phyloP scores from a whole-genome alignment of 2,329 filamentous ascomycete genomes.

The Fusarium papillatum region DNA sequence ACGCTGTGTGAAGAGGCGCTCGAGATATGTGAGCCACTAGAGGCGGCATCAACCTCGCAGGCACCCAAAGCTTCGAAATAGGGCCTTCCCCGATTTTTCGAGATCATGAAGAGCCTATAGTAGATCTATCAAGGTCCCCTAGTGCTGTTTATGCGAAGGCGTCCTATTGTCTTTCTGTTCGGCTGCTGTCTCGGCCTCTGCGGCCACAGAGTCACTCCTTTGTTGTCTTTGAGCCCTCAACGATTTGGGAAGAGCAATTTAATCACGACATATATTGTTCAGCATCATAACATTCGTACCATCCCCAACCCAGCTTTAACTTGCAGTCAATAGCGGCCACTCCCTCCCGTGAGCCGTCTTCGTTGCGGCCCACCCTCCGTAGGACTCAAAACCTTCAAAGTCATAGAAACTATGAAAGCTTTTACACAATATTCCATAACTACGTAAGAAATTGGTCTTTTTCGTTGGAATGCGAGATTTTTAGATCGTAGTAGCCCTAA shows the following conservation, averaged over 20 bases:
- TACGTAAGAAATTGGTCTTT: too few species aligned
- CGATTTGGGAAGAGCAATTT: neutral
- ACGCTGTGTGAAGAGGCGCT: neutral
- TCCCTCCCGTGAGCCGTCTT: too few species aligned
- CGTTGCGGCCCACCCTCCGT: too few species aligned
- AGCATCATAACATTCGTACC: neutral
- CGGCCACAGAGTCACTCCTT: neutral
- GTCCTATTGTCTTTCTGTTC: neutral
- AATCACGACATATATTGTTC: neutral
- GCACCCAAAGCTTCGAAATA: neutral
- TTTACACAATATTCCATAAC: too few species aligned
- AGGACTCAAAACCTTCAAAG: too few species aligned
- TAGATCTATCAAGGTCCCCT: neutral
- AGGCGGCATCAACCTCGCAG: neutral
- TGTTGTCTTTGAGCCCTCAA: neutral
- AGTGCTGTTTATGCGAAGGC: neutral
- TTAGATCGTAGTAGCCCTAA: too few species aligned
- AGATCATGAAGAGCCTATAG: neutral
- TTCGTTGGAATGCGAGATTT: too few species aligned
- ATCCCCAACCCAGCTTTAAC: neutral
- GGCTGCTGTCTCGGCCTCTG: neutral
- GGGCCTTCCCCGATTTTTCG: accelerated
- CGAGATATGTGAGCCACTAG: neutral
- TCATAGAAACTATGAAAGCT: too few species aligned
- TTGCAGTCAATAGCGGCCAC: neutral